Evolutionary conservation across 2,329 filamentous ascomycete species (phyloP).

Genomic region (Diplocarpon rosae): DNA sequence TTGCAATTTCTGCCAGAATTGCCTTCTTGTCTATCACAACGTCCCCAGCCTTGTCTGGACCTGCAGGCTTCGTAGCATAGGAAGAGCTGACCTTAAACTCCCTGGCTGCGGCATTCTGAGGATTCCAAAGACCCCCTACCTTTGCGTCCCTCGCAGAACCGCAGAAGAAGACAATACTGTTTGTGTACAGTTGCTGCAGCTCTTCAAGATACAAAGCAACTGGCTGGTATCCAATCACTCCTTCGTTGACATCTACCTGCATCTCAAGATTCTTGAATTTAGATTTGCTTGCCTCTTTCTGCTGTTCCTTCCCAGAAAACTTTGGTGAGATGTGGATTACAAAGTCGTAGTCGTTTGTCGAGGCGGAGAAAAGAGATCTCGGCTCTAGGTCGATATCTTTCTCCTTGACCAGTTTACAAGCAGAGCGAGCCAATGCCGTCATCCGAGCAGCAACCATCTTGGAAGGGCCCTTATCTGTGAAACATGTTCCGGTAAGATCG

Average conservation of each 20-base stretch:
- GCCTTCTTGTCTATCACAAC: conserved; percentile 56
- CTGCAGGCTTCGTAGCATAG: conserved; percentile 46
- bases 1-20: conserved; percentile 62
- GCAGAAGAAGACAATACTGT: conserved; percentile 70
- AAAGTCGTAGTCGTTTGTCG: conserved; percentile 73
- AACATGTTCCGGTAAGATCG: conserved; percentile 68
- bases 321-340: conserved; percentile 51
- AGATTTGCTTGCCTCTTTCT: conserved; percentile 30
- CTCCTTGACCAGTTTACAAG: conserved; percentile 48
- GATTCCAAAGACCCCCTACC: conserved; percentile 58
- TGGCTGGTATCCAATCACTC: conserved; percentile 46
- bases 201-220: conserved; percentile 54
- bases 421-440: conserved; percentile 69
- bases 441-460: conserved; percentile 79
- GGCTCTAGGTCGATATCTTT: conserved; percentile 43
- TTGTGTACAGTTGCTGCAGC: conserved; percentile 54
- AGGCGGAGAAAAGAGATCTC: conserved; percentile 58
- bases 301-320: conserved; percentile 27
- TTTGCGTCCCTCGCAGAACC: conserved; percentile 45
- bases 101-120: conserved; percentile 33
- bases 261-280: conserved; percentile 75
- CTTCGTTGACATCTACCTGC: conserved; percentile 33
- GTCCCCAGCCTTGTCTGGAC: conserved; percentile 31
- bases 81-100: conserved; percentile 61
- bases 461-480: conserved; percentile 63